Evolutionary conservation across 78 protist genomes (phyloP), one percentile per base, ranked within the genome.

Genomic region (Protostelium mycophagum): DNA sequence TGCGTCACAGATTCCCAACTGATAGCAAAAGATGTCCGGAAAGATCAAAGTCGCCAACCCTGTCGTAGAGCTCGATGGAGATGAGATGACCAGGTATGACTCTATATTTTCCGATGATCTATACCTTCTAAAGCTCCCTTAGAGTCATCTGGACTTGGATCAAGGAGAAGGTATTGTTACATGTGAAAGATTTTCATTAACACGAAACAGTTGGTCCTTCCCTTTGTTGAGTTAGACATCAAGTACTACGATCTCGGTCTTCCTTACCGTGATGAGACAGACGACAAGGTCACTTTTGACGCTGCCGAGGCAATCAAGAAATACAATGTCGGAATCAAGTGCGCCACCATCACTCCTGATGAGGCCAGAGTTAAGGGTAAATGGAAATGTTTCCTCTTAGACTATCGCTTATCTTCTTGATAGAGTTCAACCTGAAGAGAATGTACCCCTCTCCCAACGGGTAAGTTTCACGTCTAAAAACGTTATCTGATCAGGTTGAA

Each of bases 261-360:
- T 0, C 88, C 34, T 51, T 38, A 92, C 38, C 90, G 98, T 36
- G 98, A 97, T 31, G 93, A 73, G 29, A 94, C 97, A 34, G 83
- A 93, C 39, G 97, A 95, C 85, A 94, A 93, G 90, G 93, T 91
- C n/a, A 96, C 96, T 28, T 63, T 96, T 36, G 98, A 98, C 36
- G 85, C 95, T 37, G 98, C 98, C 36, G 34, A 93, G 38, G 99
- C 98, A 85, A 96, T 97, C 88, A 25, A 73, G 86, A 73, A 92
- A 87, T n/a, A 38, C 93, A 90, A 92, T 63, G 99, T 98, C 51
- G 99, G 99, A 84, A 95, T 98, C 95, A 98, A 98, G 97, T 98
- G 99, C 91, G 99, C 99, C 36, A 98, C 99, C 51, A 98, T 98
- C 95, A 98, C 99, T 23, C 98, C 99, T 83, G 98, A 97, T 34